Base-by-base conservation (phyloP, 176 grass and related monocot species). In the Carex scoparia region DNA sequence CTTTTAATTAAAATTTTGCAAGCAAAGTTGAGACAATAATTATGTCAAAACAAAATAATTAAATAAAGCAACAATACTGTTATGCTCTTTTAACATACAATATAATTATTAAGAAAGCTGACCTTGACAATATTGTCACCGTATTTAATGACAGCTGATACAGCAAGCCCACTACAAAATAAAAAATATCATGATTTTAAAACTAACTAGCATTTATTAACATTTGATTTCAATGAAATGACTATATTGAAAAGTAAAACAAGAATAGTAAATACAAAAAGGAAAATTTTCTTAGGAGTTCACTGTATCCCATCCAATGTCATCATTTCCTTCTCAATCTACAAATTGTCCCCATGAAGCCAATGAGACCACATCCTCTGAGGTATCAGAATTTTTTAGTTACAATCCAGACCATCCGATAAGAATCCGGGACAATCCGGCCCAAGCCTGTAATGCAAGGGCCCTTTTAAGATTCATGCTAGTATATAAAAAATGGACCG, bases 141-240 rank as follows among this genome's bases (percentile, higher is more conserved):
- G 5, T 55, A 76, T 76, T 76, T 76, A 31, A 76, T 76, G 46
- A 76, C 72, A 1, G 72, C 72, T 76, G 72, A 76, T 51, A 76
- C 72, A 1, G 72, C 72, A 55, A 76, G 72, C 8, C 95, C 91
- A 86, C 92, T 98, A 83, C 13, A 89, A 75, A 75, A 77, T 23
- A 87, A 57, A 58, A n/a, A 11, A 61, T 77, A 56, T 30, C 49
- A 56, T 7, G 6, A 33, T 16, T 55, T 32, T 32, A 77, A 54
- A 55, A 77, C 9, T 77, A 55, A 77, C 4, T 14, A 54, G 28
- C 49, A 77, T 32, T 76, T 49, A 30, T 30, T 33, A 57, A n/a
- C 16, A 28, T 35, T 58, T 58, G 51, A 58, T 79, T 35, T 35
- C 30, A 58, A 19, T 33, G 30, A 58, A 13, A 35, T 79, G 30